Percentiles rank a stretch among this genome's conserved stretches.
These are phyloP conservation scores for Delphinella strobiligena DNA, from an alignment of 2,329 filamentous ascomycete species.

Conservation along the genomic window DNA sequence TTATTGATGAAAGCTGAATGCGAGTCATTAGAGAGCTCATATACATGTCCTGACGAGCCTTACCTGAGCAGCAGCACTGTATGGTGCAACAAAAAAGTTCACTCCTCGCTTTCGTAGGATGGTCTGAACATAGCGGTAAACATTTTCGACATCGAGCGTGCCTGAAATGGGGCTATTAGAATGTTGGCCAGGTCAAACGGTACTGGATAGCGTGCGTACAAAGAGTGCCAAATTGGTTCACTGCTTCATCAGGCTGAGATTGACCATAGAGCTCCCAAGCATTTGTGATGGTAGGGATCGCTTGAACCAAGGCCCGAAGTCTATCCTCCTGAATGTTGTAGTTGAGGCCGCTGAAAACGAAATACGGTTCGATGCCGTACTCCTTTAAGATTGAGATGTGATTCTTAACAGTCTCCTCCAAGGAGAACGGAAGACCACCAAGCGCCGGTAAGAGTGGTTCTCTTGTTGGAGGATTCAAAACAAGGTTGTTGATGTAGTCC, in stretches of 20 bases:
- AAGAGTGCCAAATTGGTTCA: slow-evolving; percentile 66
- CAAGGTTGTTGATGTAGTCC: slow-evolving; percentile 71
- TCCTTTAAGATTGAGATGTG: slow-evolving; percentile 64
- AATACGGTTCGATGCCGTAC: slow-evolving; percentile 59
- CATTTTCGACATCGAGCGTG: slow-evolving; percentile 56
- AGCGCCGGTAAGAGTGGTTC: slow-evolving; percentile 85
- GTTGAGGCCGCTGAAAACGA: slow-evolving; percentile 84
- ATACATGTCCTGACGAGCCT: slow-evolving; percentile 14
- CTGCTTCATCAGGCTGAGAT: slow-evolving; percentile 66
- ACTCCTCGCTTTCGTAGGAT: slow-evolving; percentile 58
- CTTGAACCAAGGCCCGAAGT: slow-evolving; percentile 9
- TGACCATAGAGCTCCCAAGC: slow-evolving; percentile 84
- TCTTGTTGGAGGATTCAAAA: slow-evolving; percentile 56
- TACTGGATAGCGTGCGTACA: slow-evolving; percentile 1
- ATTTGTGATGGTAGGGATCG: slow-evolving; percentile 24
- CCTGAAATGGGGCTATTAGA: slow-evolving; percentile 33
- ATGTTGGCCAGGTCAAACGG: not conserved
- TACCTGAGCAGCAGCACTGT: slow-evolving; percentile 79
- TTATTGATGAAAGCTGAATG: slow-evolving; percentile 7
- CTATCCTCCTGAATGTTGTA: slow-evolving; percentile 35
- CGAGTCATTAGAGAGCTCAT: slow-evolving; percentile 13
- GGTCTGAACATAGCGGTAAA: slow-evolving; percentile 66
- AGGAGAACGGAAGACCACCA: slow-evolving; percentile 71
- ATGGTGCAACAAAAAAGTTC: slow-evolving; percentile 73
- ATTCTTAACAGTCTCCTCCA: slow-evolving; percentile 61